Evolutionary conservation across 495 filamentous ascomycete species (phyloP), one percentile per base, ranked within the genome.

Genomic region (Penicillium cataractarum): DNA sequence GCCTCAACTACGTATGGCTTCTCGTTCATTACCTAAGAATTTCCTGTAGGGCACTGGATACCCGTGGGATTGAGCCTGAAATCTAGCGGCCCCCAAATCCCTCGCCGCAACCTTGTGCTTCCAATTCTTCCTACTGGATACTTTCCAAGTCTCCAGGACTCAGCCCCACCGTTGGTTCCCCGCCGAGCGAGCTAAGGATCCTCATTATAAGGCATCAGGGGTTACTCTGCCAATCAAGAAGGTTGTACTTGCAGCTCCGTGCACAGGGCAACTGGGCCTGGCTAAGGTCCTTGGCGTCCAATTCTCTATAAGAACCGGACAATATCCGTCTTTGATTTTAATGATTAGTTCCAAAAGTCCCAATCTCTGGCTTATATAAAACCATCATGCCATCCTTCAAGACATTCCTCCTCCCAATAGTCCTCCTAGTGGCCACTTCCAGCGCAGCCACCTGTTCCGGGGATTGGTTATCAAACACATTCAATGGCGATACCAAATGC

Each of bases 371-470:
- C 13, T 9, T 19, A 44, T 17, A 9, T 21, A 9, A 44, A 21
- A 19, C 46, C 57, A 63, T 44, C 37, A 68, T 68, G 62, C 12
- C 40, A 29, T 31, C 39, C 10, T 10, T 65, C 48, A 68, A 55
- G 24, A 8, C 48, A 13, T 27, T 59, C 7, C 54, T 65, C 27
- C 42, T 59, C 6, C 54, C 61, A 15, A 35, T 65, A 12, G 17
- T 48, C 26, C 26, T 68, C 8, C 21, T 60, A 33, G 32, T 37
- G 22, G 31, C 51, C 22, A 42, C 24, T 6, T 32, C 64, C 31
- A 55, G 55, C 1, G 62, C 55, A 31, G 21, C 7, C 19, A 55
- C 17, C 8, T 68, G 65, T 21, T 58, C 65, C 3, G 1, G 4
- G 6, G 37, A 48, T 46, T 68, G 65, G 65, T 32, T 64, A 24